A percentile compares a stretch with the other conserved stretches of the same genome.
phyloP scores from a whole-genome alignment of 2,329 filamentous ascomycete genomes.

The Epichloe gansuensis region DNA sequence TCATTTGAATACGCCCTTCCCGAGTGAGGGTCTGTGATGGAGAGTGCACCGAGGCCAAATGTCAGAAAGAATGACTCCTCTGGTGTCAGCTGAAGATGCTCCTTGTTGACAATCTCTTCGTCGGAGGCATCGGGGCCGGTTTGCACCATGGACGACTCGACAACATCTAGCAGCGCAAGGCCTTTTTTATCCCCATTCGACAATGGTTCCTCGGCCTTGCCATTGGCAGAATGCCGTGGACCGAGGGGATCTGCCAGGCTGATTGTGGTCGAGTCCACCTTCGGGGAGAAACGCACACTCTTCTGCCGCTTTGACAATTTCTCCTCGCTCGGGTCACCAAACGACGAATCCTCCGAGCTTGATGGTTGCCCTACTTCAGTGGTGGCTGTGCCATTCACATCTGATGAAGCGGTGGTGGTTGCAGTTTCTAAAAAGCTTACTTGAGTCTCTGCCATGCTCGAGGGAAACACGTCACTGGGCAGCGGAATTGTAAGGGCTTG shows the following conservation, averaged over 20 bases:
- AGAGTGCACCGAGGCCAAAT: conserved; percentile 66
- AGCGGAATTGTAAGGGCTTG: not conserved
- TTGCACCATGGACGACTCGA: not conserved
- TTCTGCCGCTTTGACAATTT: conserved; percentile 35
- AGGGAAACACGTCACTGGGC: not conserved
- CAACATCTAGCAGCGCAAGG: not conserved
- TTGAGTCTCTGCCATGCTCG: not conserved
- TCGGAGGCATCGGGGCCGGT: not conserved
- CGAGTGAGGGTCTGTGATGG: conserved; percentile 40
- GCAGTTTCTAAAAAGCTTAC: not conserved
- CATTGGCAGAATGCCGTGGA: conserved; percentile 22
- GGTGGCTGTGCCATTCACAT: not conserved
- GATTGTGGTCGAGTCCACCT: conserved; percentile 52
- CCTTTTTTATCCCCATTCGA: not conserved
- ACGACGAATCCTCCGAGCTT: conserved; percentile 1
- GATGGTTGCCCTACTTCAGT: not conserved
- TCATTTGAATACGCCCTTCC: conserved; percentile 34
- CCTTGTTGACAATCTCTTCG: conserved; percentile 35
- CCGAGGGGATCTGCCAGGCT: conserved; percentile 38
- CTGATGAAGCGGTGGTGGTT: not conserved
- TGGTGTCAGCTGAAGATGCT: conserved; percentile 82
- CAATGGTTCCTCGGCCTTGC: conserved; percentile 1
- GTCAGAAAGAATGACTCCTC: conserved; percentile 87
- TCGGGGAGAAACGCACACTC: conserved; percentile 58
- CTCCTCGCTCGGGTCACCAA: conserved; percentile 11